A percentile compares a stretch with the other conserved stretches of the same genome.
phyloP scores from a whole-genome alignment of 1,139 yeast species.

The Nakaseomyces nivariensis region DNA sequence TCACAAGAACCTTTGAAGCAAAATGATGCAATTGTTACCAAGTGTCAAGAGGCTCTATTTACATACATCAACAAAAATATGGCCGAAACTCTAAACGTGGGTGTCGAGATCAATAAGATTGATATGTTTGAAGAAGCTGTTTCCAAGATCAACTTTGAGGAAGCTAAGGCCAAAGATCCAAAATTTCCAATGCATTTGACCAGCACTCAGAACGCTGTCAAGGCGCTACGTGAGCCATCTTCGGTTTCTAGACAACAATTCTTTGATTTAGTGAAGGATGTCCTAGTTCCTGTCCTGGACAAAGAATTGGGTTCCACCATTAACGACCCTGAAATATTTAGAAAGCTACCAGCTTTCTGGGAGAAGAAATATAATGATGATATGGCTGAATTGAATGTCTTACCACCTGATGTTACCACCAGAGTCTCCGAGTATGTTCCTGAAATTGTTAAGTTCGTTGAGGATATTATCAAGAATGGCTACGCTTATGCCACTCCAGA shows the following conservation, averaged over 20 bases:
- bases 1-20: constrained; percentile 24
- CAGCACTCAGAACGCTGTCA: constrained; percentile 49
- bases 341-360: constrained; percentile 80
- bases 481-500: constrained; percentile 74
- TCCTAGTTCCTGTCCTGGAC: constrained; percentile 67
- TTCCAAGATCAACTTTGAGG: constrained; percentile 38
- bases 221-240: constrained; percentile 30
- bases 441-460: constrained; percentile 73
- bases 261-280: constrained; percentile 50
- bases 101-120: constrained; percentile 20
- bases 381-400: constrained; percentile 75
- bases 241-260: constrained; percentile 33
- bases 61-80: constrained; percentile 45
- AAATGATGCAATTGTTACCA: constrained; percentile 29
- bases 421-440: constrained; percentile 97
- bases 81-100: constrained; percentile 26
- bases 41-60: constrained; percentile 37
- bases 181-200: constrained; percentile 78
- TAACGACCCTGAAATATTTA: constrained; percentile 76
- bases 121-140: constrained; percentile 46
- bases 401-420: constrained; percentile 77
- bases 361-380: constrained; percentile 76
- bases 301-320: constrained; percentile 61
- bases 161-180: constrained; percentile 49
- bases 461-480: constrained; percentile 63